Evolutionary conservation across 2,329 filamentous ascomycete genomes (phyloP), one percentile per base, ranked within the genome.

Genomic region (Coniochaeta prunicola): DNA sequence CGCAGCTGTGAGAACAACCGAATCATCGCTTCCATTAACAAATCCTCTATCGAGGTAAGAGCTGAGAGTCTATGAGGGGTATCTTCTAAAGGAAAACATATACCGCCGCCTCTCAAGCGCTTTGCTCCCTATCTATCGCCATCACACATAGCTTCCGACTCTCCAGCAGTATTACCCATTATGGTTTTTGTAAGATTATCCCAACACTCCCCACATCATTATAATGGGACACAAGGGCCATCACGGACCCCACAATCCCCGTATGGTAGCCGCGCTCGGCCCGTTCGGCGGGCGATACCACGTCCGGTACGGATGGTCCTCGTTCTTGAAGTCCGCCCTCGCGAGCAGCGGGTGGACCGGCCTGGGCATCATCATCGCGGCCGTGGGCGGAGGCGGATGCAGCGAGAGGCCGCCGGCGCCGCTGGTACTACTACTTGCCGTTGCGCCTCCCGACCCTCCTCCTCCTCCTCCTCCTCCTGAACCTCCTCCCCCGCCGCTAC

Each of bases 261-360:
- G 57, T 4, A 58, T 54, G 24, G 53, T 57, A 15, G 60, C 63
- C 17, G 58, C 30, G 4, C 53, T 59, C 24, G 62, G 58, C 28
- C 63, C 60, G 26, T 82, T 88, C 1, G 90, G 89, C 36, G 89
- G 87, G 62, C 91, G 86, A 66, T 93, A 96, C 73, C 87, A 87
- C 56, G 86, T 85, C 68, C 91, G 87, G 68, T 94, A 96, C 1
- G 91, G 90, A 72, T 92, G 90, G 63, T 91, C 87, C 4, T 89
- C 87, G 64, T 88, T 78, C 26, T 80, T 87, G 70, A 94, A 94
- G 68, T 94, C 89, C 1, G 89, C 90, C 53, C 65, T 61, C 26
- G 83, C 84, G 64, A 87, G 80, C 40, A 93, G 73, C 1, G 90
- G 90, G 66, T 93, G 93, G 6, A 87, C 70, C 13, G 76, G 77